Evolutionary conservation across 306 rosid genomes (phyloP).

Genomic region (Cicer chorassanicum): DNA sequence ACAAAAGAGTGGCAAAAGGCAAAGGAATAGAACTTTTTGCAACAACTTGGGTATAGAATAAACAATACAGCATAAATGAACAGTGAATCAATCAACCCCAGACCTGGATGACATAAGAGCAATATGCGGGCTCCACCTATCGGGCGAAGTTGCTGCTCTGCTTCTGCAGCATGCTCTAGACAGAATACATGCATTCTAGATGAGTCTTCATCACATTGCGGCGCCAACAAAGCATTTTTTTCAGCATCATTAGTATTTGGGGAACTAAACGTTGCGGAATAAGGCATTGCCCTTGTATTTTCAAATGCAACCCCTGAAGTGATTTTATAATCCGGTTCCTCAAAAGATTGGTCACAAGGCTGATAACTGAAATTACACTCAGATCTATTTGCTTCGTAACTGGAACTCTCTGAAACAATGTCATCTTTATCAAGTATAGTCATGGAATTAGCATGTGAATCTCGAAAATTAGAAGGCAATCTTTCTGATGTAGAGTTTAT

Average conservation of each 20-base stretch:
- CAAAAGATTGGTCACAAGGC: constrained; percentile 50
- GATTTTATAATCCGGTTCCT: constrained; percentile 52
- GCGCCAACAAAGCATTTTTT: constrained; percentile 53
- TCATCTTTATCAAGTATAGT: constrained; percentile 46
- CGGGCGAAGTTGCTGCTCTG: constrained; percentile 83
- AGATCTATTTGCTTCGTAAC: constrained; percentile 36
- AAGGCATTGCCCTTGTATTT: constrained; percentile 51
- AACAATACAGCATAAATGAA: constrained; percentile 31
- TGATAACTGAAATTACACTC: constrained; percentile 42
- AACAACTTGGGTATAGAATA: constrained; percentile 41
- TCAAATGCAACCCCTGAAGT: constrained; percentile 53
- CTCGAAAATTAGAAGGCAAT: constrained; percentile 51
- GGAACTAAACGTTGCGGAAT: constrained; percentile 47
- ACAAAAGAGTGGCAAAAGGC: constrained; percentile 26
- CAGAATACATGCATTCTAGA: constrained; percentile 96
- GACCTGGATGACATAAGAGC: constrained; percentile 98
- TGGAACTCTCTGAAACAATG: constrained; percentile 36
- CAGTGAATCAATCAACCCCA: constrained; percentile 42
- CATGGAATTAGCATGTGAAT: constrained; percentile 45
- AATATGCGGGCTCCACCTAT: constrained; percentile 87
- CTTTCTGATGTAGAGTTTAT: constrained; percentile 57
- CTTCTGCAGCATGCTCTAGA: constrained; percentile 94
- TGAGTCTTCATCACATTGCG: constrained; percentile 74
- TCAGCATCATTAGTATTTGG: constrained; percentile 56
- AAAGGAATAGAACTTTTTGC: background rate